These are phyloP conservation scores for Camptophora hylomeconis DNA, from an alignment of 2,329 filamentous ascomycete species.

Conservation along the genomic window DNA sequence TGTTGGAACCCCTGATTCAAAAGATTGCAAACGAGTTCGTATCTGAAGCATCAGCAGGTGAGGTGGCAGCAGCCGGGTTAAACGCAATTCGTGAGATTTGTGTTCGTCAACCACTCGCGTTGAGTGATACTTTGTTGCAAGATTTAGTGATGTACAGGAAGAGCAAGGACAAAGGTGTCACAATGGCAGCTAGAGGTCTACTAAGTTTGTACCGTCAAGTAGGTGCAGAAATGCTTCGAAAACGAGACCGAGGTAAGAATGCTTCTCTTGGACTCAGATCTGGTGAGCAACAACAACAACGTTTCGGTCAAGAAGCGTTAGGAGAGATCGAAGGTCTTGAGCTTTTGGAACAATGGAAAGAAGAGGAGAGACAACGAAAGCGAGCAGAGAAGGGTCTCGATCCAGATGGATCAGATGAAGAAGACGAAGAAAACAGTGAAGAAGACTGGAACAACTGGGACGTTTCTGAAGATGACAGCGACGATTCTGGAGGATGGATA, in stretches of 20 bases:
- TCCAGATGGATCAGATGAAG: constrained; percentile 46
- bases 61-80: constrained; percentile 82
- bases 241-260: constrained; percentile 81
- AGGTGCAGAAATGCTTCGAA: constrained; percentile 75
- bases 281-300: constrained; percentile 61
- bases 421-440: constrained; percentile 47
- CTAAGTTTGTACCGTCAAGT: constrained; percentile 85
- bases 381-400: constrained; percentile 55
- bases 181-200: constrained; percentile 93
- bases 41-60: constrained; percentile 78
- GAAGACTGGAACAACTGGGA: constrained; percentile 46
- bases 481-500: constrained; percentile 83
- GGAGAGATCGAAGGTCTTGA: constrained; percentile 88
- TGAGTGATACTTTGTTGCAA: constrained; percentile 89
- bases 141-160: constrained; percentile 92
- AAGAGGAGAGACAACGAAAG: constrained; percentile 68
- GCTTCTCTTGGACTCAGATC: constrained; percentile 69
- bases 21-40: constrained; percentile 99
- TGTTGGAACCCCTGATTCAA: constrained; percentile 74
- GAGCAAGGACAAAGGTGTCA: constrained; percentile 96
- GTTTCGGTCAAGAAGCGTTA: constrained; percentile 67
- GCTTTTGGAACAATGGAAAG: constrained; percentile 83
- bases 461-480: constrained; percentile 46
- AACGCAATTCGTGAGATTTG: constrained; percentile 94
- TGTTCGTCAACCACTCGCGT: constrained; percentile 82